Percentiles rank a stretch among this genome's conserved stretches.
Conservation (phyloP, 1,139 yeast genomes). For the Pneumocystis sp. region DNA sequence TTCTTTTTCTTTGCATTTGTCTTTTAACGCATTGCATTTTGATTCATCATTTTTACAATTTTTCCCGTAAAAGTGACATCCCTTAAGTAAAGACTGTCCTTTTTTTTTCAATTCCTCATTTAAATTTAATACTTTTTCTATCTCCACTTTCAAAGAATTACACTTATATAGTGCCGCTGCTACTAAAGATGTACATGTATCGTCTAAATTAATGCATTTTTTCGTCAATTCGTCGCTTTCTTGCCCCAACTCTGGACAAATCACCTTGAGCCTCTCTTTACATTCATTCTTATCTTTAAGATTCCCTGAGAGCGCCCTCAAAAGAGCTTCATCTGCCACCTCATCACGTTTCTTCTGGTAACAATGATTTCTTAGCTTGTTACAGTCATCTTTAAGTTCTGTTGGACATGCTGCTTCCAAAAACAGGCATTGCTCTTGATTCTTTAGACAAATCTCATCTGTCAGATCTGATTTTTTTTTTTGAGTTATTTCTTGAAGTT, state of each 20-base stretch:
- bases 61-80: not conserved
- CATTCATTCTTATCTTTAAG: not conserved
- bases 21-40: not conserved
- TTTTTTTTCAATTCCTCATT: too few relatives aligned
- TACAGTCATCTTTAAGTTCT: not conserved
- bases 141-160: not conserved
- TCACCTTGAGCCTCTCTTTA: not conserved
- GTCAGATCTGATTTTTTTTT: not conserved
- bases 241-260: not conserved
- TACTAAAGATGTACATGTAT: not conserved
- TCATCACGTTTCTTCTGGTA: not conserved
- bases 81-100: not conserved
- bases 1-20: not conserved
- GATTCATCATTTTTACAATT: not conserved
- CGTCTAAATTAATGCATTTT: not conserved
- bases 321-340: not conserved
- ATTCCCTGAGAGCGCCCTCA: not conserved
- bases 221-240: not conserved
- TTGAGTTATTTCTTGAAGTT: not conserved
- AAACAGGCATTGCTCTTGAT: not conserved
- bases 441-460: not conserved
- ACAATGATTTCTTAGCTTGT: not conserved
- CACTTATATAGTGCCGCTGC: not conserved
- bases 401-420: not conserved
- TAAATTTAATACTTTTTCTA: not conserved